phyloP scores from a whole-genome alignment of 2,329 filamentous ascomycete genomes.

The Sclerotinia sclerotiorum region DNA sequence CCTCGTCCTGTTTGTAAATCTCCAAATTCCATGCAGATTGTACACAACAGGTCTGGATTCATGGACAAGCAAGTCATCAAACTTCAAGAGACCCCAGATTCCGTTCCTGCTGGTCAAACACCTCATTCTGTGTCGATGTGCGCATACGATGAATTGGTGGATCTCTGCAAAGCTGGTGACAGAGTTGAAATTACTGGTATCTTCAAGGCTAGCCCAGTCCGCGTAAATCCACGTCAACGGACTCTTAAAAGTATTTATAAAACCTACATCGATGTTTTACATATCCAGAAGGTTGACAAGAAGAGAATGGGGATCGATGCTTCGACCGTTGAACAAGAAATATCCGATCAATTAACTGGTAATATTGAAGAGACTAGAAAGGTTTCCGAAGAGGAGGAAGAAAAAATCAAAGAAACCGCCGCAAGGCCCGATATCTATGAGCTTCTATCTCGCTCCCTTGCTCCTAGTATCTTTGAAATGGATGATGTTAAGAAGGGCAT shows the following conservation, averaged over 20 bases:
- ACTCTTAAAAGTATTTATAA: constrained; percentile 96
- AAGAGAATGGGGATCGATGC: constrained; percentile 89
- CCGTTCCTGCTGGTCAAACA: constrained; percentile 91
- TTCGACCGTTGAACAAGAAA: constrained; percentile 81
- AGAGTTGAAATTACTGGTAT: constrained; percentile 94
- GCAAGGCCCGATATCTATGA: constrained; percentile 87
- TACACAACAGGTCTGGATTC: constrained; percentile 93
- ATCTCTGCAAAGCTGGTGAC: constrained; percentile 97
- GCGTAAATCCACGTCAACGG: constrained; percentile 89
- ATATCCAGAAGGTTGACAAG: constrained; percentile 95
- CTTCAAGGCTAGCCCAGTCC: constrained; percentile 90
- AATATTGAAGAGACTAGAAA: constrained; percentile 82
- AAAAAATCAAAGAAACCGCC: constrained; percentile 80
- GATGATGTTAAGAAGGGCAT: constrained; percentile 99
- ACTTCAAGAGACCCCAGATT: constrained; percentile 94
- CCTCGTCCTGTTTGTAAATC: constrained; percentile 77
- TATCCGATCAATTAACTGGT: constrained; percentile 57
- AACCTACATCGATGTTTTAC: constrained; percentile 92
- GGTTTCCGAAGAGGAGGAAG: constrained; percentile 81
- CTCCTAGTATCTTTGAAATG: constrained; percentile 95
- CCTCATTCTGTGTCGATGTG: constrained; percentile 96
- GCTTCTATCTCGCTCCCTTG: constrained; percentile 82
- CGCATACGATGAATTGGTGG: constrained; percentile 94
- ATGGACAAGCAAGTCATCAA: constrained; percentile 99
- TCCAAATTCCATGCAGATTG: constrained; percentile 95